Base-by-base conservation (phyloP, 2,329 filamentous ascomycete genomes). In the Diaporthe capsici region DNA sequence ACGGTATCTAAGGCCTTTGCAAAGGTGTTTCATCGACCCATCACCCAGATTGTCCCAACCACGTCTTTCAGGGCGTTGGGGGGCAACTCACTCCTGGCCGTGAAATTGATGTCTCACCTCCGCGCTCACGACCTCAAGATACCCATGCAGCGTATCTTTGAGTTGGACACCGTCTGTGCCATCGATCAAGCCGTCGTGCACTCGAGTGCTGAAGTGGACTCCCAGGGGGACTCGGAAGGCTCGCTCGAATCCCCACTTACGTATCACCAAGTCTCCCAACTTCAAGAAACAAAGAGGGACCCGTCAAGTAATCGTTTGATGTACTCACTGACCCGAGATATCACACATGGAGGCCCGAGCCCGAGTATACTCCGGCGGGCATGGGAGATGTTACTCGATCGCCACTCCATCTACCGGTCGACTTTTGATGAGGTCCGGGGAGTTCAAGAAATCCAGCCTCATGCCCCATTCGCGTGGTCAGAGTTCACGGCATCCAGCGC, bases 161-260 rank as follows among this genome's bases (percentile, higher is more conserved):
- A 51, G 49, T 25, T 51, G 49, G 49, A 51, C 49, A 51, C 49
- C 10, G 49, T 51, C 49, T 10, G n/a, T 51, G 22, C 49, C 49
- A 51, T 51, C 10, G 49, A 25, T 51, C 22, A 51, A 51, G 49
- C 20, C 10, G n/a, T 51, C 22, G 49, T 51, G 49, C 22, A 51
- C 49, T 51, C 49, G 49, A 51, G 49, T 51, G 49, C 49, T 25
- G 49, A 51, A 51, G 49, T 51, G 49, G 49, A 51, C 49, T 51
- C 20, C 49, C 49, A 51, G n/a, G 12, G 1, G 49, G 49, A 51
- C 22, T 51, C 9, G 12, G 49, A 51, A 51, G 22, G 49, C 49
- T 51, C 49, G 49, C 49, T 51, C 49, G 22, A 51, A 25, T 22
- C 49, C n/a, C 49, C 49, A 25, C 49, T 51, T 25, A 51, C 49